Evolutionary conservation across 2,329 filamentous ascomycete genomes (phyloP), one percentile per base, ranked within the genome.

Genomic region (Aphanocladium album): DNA sequence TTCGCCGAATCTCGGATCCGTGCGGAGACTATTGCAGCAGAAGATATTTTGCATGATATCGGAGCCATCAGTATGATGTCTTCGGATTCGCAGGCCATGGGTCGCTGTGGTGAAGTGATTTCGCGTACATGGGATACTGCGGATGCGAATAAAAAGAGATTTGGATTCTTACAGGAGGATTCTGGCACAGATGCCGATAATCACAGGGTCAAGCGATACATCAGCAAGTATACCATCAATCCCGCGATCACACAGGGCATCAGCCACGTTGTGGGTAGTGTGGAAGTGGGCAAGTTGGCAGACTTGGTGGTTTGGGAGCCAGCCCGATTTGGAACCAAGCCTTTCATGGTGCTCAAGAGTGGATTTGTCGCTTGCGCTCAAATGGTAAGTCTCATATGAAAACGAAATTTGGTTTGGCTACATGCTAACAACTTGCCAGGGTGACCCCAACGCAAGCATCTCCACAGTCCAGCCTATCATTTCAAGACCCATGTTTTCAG

Each of bases 31-130:
- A 98, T 98, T 70, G 93, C 93, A 0, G 93, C 93, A 25, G 93
- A 98, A 79, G 93, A 98, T 72, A 92, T 98, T 1, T 84, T 98
- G 19, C 93, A 98, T 72, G 93, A 98, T 69, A 81, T 96, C 1
- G 93, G 93, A 60, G 93, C 93, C 64, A 97, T 98, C 74, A 92
- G 88, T 73, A 98, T 98, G 93, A 96, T 98, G 91, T 91, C 87
- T 62, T 93, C 89, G 1, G 93, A 98, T 76, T 93, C 89, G 0
- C 93, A 98, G 76, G 93, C 93, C 68, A 98, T 98, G 93, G 93
- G 93, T 60, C 89, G 93, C 55, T 96, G 91, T 71, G 93, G 93
- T 65, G 93, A 98, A 77, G 93, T 98, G 58, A 86, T 98, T 63
- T 80, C 96, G 25, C 85, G 93, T 14, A 97, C 93, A 0, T 98